Base-by-base conservation (phyloP, 2,329 filamentous ascomycete genomes). In the Pestalotiopsis fici region DNA sequence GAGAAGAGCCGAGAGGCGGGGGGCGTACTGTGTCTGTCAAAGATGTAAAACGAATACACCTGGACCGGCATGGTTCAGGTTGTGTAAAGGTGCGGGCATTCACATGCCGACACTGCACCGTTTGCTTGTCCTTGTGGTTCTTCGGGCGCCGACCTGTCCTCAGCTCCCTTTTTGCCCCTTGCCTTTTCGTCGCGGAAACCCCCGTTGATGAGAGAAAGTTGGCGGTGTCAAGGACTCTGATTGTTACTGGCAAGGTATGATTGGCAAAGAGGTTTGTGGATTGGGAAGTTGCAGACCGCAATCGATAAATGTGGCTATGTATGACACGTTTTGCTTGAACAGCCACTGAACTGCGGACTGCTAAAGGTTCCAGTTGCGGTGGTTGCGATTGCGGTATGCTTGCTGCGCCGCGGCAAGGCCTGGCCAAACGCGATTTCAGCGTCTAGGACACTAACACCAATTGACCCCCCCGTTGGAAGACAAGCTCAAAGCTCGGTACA, bases 41-140 rank as follows among this genome's bases (percentile, higher is more conserved):
- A 99, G 78, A 99, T 98, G 86, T 97, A 97, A 83, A 99, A 97
- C 68, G 94, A 95, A 83, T 97, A 98, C 80, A 98, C 93, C 69
- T 78, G 77, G 73, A 77, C 73, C 69, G 92, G 91, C 96, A 99
- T 98, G 77, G 74, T 84, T 79, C 72, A 63, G 65, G 70, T 54
- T 61, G 57, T 12, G 28, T 15, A 23, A 61, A 21, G 57, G 28
- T 66, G 64, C 64, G 50, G 64, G 56, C 64, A 60, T 60, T 60
- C 64, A 66, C 64, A 66, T 66, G 64, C 64, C 64, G 35, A 25
- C 64, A 61, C 57, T 47, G 43, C 25, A 23, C 55, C 31, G 15
- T 37, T 3, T 21, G 28, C 31, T 21, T 54, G 31, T 35, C 31
- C 31, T 18, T 27, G 27, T 25, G 35, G 21, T 47, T 63, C 37